Evolutionary conservation across 345 rosid genomes (phyloP).

Genomic region (Gossypium herbaceum): DNA sequence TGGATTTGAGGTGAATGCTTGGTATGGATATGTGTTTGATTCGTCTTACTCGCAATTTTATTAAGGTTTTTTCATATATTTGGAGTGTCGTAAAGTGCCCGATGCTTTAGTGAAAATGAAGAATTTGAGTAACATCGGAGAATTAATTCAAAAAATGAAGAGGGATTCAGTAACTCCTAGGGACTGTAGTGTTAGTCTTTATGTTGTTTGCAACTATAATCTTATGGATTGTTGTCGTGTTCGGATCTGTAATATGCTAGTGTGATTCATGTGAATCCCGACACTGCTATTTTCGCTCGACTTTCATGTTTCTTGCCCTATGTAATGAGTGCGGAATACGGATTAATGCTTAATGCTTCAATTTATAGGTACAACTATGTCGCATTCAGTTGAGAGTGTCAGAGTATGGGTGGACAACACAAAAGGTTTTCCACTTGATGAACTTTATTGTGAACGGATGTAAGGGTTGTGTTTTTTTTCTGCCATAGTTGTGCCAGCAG

Average conservation of each 20-base stretch:
- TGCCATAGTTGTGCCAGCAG: background rate
- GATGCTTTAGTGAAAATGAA: background rate
- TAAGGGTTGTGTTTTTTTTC: constrained; percentile 21
- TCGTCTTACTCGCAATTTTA: background rate
- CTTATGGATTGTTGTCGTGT: background rate
- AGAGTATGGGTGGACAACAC: constrained; percentile 94
- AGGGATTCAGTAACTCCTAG: background rate
- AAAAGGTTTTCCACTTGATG: constrained; percentile 91
- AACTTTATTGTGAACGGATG: constrained; percentile 88
- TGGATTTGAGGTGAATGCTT: background rate
- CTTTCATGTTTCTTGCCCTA: background rate
- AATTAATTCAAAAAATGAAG: background rate
- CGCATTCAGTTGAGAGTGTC: constrained; percentile 89
- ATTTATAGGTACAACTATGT: constrained; percentile 58
- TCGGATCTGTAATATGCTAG: background rate
- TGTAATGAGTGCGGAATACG: background rate
- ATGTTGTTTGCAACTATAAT: background rate
- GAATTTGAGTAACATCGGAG: background rate
- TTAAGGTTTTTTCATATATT: background rate
- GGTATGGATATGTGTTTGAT: background rate
- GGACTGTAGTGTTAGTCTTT: background rate
- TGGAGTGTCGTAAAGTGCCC: background rate
- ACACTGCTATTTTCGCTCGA: background rate
- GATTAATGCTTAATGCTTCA: background rate
- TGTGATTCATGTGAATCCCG: background rate